Conservation (phyloP, 129 eudicot species). For the Solidago caesia region DNA sequence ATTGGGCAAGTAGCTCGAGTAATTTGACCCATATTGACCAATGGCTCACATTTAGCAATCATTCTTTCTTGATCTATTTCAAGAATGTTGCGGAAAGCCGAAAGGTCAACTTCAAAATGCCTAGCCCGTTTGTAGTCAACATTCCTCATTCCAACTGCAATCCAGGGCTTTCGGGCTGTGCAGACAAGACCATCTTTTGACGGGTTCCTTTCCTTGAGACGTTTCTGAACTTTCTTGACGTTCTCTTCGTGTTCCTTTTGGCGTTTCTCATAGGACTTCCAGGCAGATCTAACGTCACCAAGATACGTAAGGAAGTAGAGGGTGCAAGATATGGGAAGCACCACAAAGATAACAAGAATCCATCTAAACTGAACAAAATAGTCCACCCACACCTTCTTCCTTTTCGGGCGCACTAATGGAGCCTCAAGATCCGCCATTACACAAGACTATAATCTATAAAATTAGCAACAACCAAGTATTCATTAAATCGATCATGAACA, state of each 20-base stretch:
- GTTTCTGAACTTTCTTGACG: constrained; percentile 82
- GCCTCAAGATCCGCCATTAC: constrained; percentile 83
- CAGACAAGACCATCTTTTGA: constrained; percentile 93
- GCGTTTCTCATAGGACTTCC: constrained; percentile 78
- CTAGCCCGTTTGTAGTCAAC: constrained; percentile 97
- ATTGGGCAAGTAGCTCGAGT: constrained; percentile 77
- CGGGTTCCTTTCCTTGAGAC: constrained; percentile 82
- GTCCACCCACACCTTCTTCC: constrained; percentile 87
- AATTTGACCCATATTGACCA: constrained; percentile 98
- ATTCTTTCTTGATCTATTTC: constrained; percentile 82
- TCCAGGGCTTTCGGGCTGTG: constrained; percentile 98
- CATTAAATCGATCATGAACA: not conserved
- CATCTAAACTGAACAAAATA: constrained; percentile 86
- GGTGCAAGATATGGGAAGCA: constrained; percentile 80
- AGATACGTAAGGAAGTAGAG: constrained; percentile 83
- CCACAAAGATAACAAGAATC: constrained; percentile 85
- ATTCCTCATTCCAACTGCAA: constrained; percentile 97
- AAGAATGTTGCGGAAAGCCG: constrained; percentile 81
- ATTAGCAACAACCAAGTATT: not conserved
- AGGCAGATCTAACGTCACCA: constrained; percentile 71
- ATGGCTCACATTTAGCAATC: constrained; percentile 92
- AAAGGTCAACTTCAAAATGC: constrained; percentile 96
- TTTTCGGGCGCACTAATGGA: constrained; percentile 71
- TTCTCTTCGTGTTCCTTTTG: constrained; percentile 90
- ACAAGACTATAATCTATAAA: constrained; percentile 26